Percentiles rank a stretch among this genome's conserved stretches.
Evolutionary conservation across 2,329 filamentous ascomycete species (phyloP).

Genomic region (Coniella lustricola): DNA sequence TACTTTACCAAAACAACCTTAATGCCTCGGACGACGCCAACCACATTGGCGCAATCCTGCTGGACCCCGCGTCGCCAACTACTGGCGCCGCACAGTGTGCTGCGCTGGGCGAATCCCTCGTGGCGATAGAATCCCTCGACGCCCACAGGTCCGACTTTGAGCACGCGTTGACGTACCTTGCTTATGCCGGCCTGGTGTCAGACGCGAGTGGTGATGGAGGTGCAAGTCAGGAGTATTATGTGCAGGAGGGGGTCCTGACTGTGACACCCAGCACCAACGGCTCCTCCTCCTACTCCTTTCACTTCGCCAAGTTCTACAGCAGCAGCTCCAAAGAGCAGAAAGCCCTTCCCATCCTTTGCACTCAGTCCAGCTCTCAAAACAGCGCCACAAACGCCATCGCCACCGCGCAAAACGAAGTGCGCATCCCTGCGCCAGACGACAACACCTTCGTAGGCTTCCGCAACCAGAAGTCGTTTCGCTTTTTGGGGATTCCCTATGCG

Average conservation of each 20-base stretch:
- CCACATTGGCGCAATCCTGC: constrained; percentile 42
- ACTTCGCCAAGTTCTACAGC: constrained; percentile 17
- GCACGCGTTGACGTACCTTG: constrained; percentile 34
- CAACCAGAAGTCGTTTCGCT: constrained; percentile 42
- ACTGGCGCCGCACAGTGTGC: constrained; percentile 36
- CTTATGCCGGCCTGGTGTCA: constrained; percentile 6
- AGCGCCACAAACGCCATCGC: constrained; percentile 26
- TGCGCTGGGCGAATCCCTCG: constrained; percentile 38
- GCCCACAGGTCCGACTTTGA: constrained; percentile 38
- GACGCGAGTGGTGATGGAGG: neutral
- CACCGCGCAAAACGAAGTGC: constrained; percentile 3
- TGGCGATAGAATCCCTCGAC: constrained; percentile 34
- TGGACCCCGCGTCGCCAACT: constrained; percentile 33
- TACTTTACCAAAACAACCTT: constrained; percentile 48
- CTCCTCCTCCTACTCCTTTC: neutral
- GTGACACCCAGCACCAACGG: constrained; percentile 26
- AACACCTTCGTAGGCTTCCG: constrained; percentile 43
- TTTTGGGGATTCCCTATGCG: constrained; percentile 12
- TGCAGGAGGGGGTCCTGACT: constrained; percentile 32
- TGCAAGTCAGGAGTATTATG: constrained; percentile 31
- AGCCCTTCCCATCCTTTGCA: constrained; percentile 41
- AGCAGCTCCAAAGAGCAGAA: constrained; percentile 20
- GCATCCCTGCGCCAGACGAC: constrained; percentile 19
- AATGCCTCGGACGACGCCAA: constrained; percentile 46
- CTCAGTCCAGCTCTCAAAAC: constrained; percentile 34